Percentiles rank a stretch among this genome's conserved stretches.
Evolutionary conservation across 2,329 filamentous ascomycete genomes (phyloP).

Genomic region (Phyllosticta paracitricarpa): DNA sequence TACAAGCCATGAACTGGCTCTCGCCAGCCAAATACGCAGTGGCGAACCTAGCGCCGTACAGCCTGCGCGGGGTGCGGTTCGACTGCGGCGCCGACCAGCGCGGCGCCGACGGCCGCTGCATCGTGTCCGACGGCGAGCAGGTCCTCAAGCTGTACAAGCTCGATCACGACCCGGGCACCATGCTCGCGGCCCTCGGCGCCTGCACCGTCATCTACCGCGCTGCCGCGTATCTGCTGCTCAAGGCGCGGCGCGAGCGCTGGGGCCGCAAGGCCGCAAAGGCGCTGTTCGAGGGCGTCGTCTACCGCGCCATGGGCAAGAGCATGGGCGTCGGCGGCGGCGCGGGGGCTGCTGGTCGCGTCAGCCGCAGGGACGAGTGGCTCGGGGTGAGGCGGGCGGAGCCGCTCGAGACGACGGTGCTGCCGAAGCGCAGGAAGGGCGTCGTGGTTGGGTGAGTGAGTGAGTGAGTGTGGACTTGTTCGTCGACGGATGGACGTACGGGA

Average conservation of each 20-base stretch:
- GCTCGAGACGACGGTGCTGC: background rate
- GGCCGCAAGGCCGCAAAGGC: conserved; percentile 4
- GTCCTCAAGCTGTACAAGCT: conserved; percentile 59
- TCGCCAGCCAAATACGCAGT: conserved; percentile 61
- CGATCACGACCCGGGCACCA: conserved; percentile 49
- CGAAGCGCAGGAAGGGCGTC: background rate
- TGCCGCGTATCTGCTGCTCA: conserved; percentile 50
- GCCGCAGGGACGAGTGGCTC: background rate
- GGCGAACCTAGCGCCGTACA: conserved; percentile 57
- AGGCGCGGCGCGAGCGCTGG: conserved; percentile 46
- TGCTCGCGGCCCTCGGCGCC: conserved; percentile 53
- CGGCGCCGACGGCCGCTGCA: conserved; percentile 51
- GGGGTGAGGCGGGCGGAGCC: background rate
- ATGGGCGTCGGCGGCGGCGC: background rate
- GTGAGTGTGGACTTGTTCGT: background rate
- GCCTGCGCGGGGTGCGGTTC: conserved; percentile 51
- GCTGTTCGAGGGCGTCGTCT: background rate
- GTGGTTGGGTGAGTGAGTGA: background rate
- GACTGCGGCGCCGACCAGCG: conserved; percentile 52
- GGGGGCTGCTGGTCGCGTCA: background rate
- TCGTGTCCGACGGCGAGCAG: conserved; percentile 55
- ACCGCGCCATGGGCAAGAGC: background rate
- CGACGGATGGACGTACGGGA: too few relatives aligned
- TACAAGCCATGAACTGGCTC: conserved; percentile 61
- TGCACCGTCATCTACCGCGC: conserved; percentile 57